Conservation (phyloP, 1,284 basidiomycete species). For the Ganoderma resinaceum region DNA sequence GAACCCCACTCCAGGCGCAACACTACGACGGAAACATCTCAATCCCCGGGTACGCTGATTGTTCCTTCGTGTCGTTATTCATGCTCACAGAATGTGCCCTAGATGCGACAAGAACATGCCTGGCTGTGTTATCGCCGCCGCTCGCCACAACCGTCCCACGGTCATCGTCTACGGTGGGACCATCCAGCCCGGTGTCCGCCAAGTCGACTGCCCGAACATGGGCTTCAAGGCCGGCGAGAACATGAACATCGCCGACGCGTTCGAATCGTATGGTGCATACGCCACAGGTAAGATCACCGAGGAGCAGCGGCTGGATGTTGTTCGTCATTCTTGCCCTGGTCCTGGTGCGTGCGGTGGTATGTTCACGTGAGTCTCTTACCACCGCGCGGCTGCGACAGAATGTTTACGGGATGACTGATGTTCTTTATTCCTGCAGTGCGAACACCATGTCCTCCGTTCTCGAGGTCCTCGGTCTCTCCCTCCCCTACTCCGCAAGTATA, state of each 20-base stretch:
- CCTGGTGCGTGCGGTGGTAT: slow-evolving; percentile 78
- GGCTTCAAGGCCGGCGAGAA: slow-evolving; percentile 80
- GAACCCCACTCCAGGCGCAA: slow-evolving; percentile 61
- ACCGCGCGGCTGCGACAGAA: not conserved
- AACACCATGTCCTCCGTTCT: slow-evolving; percentile 92
- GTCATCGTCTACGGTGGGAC: slow-evolving; percentile 89
- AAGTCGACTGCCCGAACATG: slow-evolving; percentile 81
- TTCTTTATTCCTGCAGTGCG: slow-evolving; percentile 48
- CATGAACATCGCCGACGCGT: slow-evolving; percentile 85
- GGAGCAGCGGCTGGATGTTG: slow-evolving; percentile 81
- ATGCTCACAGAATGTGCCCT: not conserved
- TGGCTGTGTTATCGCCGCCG: slow-evolving; percentile 86
- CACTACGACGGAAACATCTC: slow-evolving; percentile 90
- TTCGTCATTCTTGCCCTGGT: slow-evolving; percentile 85
- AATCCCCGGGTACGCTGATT: slow-evolving; percentile 59
- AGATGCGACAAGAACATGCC: slow-evolving; percentile 95
- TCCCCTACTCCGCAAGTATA: slow-evolving; percentile 88
- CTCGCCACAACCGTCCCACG: slow-evolving; percentile 84
- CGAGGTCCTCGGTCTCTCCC: slow-evolving; percentile 91
- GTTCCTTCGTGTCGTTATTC: no score
- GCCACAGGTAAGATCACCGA: slow-evolving; percentile 78
- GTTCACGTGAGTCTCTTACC: slow-evolving; percentile 65
- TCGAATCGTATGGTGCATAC: slow-evolving; percentile 85
- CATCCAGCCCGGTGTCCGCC: slow-evolving; percentile 78
- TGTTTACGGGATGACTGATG: not conserved